Percentiles rank a stretch among this genome's conserved stretches.
Evolutionary conservation across 441 rosid species (phyloP).

Genomic region (Euphorbia corollata): DNA sequence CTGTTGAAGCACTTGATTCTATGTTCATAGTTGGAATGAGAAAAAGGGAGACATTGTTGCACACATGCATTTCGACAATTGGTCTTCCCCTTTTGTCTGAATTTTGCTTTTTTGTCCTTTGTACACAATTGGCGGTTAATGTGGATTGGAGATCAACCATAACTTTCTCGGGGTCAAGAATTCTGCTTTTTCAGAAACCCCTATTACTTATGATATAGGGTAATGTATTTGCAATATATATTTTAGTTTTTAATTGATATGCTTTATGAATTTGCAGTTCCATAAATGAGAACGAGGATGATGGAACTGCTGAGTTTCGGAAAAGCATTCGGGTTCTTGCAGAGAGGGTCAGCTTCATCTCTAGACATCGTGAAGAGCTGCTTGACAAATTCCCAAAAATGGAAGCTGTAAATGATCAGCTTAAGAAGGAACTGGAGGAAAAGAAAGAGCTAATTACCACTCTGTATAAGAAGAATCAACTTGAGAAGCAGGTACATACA

Average conservation of each 20-base stretch:
- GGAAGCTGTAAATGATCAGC: slow-evolving; percentile 67
- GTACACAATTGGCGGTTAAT: too few species aligned
- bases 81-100: too few species aligned
- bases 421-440: slow-evolving; percentile 68
- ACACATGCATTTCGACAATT: neutral
- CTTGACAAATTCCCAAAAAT: slow-evolving; percentile 59
- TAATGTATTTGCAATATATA: slow-evolving; percentile 15
- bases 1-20: neutral
- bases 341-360: slow-evolving; percentile 70
- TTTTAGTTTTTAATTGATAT: slow-evolving; percentile 19
- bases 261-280: slow-evolving; percentile 47
- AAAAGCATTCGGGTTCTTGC: slow-evolving; percentile 70
- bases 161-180: neutral
- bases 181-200: neutral
- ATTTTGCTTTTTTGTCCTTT: too few species aligned
- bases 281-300: slow-evolving; percentile 62
- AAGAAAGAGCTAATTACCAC: slow-evolving; percentile 68
- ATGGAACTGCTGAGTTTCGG: slow-evolving; percentile 55
- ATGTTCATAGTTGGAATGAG: neutral
- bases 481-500: slow-evolving; percentile 68
- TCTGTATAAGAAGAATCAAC: slow-evolving; percentile 73
- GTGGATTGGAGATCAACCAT: too few species aligned
- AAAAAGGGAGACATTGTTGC: neutral
- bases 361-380: slow-evolving; percentile 66
- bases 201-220: neutral